Conservation (phyloP, 306 rosid species). For the Gastrolobium villosum region DNA sequence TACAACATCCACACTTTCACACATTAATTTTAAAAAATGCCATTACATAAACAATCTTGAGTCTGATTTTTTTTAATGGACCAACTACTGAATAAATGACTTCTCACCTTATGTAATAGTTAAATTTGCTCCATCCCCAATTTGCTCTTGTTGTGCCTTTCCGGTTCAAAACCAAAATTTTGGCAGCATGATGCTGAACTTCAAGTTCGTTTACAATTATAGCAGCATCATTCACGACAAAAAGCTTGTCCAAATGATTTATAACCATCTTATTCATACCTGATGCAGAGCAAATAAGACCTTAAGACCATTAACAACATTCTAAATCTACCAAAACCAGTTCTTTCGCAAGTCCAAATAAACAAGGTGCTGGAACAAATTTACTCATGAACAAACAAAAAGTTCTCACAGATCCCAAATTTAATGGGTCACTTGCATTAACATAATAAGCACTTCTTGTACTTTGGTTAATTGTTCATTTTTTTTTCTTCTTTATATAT, state of each 20-base stretch:
- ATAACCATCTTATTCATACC: constrained; percentile 92
- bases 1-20: neutral
- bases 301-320: neutral
- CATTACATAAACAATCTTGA: neutral
- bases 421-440: too few relatives aligned
- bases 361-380: too few relatives aligned
- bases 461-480: too few relatives aligned
- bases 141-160: constrained; percentile 81
- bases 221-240: constrained; percentile 78
- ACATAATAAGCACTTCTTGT: too few relatives aligned
- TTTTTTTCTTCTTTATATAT: too few relatives aligned
- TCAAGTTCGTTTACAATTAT: constrained; percentile 82
- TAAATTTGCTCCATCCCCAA: constrained; percentile 85
- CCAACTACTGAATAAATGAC: neutral
- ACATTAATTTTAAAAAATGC: too few relatives aligned
- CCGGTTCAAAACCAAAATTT: constrained; percentile 78
- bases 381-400: too few relatives aligned
- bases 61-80: neutral
- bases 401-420: too few relatives aligned
- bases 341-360: neutral
- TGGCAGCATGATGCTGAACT: constrained; percentile 90
- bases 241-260: constrained; percentile 26
- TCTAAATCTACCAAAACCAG: neutral
- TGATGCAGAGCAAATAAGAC: constrained; percentile 7
- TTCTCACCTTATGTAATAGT: constrained; percentile 49